Evolutionary conservation across 1,139 yeast species (phyloP), one percentile per base, ranked within the genome.

Genomic region (Tardiomyces blankii): DNA sequence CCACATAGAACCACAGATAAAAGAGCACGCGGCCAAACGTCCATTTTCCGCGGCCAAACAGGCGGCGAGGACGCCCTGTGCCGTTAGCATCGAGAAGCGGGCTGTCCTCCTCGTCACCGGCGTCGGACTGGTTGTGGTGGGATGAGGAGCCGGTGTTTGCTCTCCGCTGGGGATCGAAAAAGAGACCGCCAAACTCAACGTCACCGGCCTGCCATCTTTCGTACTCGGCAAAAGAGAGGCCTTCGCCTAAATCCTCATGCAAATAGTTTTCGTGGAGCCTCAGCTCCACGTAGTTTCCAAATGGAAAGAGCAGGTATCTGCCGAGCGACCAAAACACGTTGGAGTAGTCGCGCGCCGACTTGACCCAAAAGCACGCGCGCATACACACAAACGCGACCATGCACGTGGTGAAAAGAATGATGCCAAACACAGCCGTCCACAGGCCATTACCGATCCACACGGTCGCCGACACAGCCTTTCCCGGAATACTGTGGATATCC

Each of bases 21-120:
- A 88, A 91, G 14, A 81, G 62, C 40, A 89, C 73, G 53, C 98
- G 74, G 1, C 96, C 96, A 38, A 81, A 62, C 18, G 83, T 80
- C 98, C 98, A 91, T 53, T 79, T 71, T 27, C 98, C 98, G 62
- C 98, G 75, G 30, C 98, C 98, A 62, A 91, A 91, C 46, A 79
- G 72, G 49, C 98, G 68, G 3, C 70, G 67, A 32, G 65, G 67
- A 7, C 62, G 50, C 1, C 46, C 41, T 12, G 52, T 44, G 9
- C 40, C 45, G 16, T 44, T 33, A 11, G 44, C 44, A 14, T 25
- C 39, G 14, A 46, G n/a, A 40, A 46, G 39, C 33, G 49, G 42
- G 2, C 56, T 56, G 18, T 56, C 60, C 14, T 51, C 58, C 25
- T 52, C 57, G 27, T 51, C 56, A 28, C 40, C 49, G 18, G 44